Evolutionary conservation across 352 stramenopile species (phyloP), one percentile per base, ranked within the genome.

Genomic region (Phytophthora pseudosyringae): DNA sequence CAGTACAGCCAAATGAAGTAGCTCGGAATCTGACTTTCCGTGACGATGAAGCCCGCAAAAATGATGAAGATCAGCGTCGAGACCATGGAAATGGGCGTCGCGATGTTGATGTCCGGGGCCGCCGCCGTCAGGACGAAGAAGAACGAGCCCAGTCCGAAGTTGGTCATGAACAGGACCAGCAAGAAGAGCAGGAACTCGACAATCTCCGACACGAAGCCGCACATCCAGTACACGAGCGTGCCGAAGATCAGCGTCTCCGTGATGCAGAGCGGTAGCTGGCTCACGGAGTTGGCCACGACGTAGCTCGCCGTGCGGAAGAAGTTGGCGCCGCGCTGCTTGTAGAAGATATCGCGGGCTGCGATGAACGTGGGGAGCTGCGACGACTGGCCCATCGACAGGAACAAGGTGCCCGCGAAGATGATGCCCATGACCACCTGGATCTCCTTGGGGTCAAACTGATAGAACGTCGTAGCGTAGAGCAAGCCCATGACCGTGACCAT

Each of bases 151-250:
- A 90, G 81, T 32, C 67, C 62, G 12, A 86, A 38, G 39, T 81
- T 78, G 10, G 66, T 70, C 32, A 76, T 36, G 52, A 84, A 58
- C 12, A 82, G 61, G 15, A 77, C 39, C 28, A 71, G 9, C 36
- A 76, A 13, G 64, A 80, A 87, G 4, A 80, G 40, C 8, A 83
- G 18, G 49, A 80, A 87, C 28, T 56, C 39, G 26, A 50, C 3
- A 7, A 71, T 46, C 16, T 78, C 52, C 10, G 56, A 58, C 5
- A 67, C 58, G 39, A 77, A 76, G 25, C 84, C 86, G 53, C 88
- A 81, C 69, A 93, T 89, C 69, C 78, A 94, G 60, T 94, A 94
- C 9, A 92, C 48, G 41, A 94, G 67, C 15, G 69, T 84, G 13
- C 81, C 83, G 68, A 93, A 91, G 31, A 86, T 67, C 11, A 90